A percentile compares a stretch with the other conserved stretches of the same genome.
phyloP scores from a whole-genome alignment of 2,329 filamentous ascomycete genomes.

The Aspergillus piperis region DNA sequence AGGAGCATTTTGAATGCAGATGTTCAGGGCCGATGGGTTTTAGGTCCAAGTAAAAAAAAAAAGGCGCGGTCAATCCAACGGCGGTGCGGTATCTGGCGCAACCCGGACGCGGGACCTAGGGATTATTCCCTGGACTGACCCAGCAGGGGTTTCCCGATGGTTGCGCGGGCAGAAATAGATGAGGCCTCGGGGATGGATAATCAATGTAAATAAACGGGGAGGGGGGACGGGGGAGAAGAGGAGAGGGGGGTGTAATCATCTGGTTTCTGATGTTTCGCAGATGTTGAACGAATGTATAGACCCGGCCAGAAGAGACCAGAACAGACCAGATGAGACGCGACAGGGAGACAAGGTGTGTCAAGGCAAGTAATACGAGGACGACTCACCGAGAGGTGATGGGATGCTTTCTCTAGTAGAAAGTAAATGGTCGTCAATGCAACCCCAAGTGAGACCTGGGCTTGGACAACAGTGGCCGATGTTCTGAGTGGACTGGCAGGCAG shows the following conservation, averaged over 20 bases:
- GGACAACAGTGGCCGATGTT: not conserved
- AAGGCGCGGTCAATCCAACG: conserved; percentile 14
- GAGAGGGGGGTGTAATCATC: not conserved
- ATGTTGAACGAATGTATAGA: not conserved
- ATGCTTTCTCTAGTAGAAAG: not conserved
- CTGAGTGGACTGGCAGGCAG: not conserved
- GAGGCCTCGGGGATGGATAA: not conserved
- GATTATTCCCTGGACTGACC: conserved; percentile 10
- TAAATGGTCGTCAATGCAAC: not conserved
- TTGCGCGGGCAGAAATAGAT: not conserved
- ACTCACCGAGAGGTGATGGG: not conserved
- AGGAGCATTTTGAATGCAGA: conserved; percentile 21
- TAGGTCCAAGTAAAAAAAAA: not conserved
- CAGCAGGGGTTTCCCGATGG: not conserved
- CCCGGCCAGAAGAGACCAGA: too few species aligned
- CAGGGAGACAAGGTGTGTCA: not conserved
- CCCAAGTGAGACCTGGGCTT: not conserved
- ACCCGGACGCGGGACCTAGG: conserved; percentile 4
- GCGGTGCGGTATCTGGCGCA: conserved; percentile 14
- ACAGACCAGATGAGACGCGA: too few species aligned
- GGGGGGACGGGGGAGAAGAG: not conserved
- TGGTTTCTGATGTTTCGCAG: not conserved
- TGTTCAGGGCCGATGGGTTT: conserved; percentile 13
- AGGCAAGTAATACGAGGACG: not conserved
- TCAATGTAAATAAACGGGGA: not conserved